These are phyloP conservation scores for Phragmites australis DNA, from an alignment of 176 grass and related monocot genomes.

Conservation along the genomic window DNA sequence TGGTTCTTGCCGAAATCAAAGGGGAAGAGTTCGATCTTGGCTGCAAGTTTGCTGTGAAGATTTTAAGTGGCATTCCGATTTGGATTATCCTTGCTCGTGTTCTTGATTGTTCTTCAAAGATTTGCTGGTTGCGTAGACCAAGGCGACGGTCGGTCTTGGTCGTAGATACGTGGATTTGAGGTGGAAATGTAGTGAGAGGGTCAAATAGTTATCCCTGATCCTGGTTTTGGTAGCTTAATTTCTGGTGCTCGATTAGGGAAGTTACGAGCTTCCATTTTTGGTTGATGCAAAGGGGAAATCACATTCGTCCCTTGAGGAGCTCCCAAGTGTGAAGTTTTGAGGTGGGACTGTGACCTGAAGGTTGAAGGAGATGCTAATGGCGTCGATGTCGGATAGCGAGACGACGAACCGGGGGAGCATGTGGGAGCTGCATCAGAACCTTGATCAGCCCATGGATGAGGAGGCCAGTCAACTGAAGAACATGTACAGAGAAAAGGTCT, in stretches of 20 bases:
- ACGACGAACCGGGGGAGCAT: conserved; percentile 57
- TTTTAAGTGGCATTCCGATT: conserved; percentile 40
- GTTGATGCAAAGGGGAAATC: conserved; percentile 10
- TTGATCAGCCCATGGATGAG: conserved; percentile 93
- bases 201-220: background rate
- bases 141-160: background rate
- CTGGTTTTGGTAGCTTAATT: background rate
- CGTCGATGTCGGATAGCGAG: conserved; percentile 46
- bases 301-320: background rate
- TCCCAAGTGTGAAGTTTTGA: conserved; percentile 22
- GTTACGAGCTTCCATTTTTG: conserved; percentile 1
- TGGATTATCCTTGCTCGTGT: background rate
- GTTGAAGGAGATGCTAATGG: conserved; percentile 52
- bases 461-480: conserved; percentile 57
- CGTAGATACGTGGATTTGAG: conserved; percentile 30
- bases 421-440: conserved; percentile 74
- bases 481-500: conserved; percentile 90
- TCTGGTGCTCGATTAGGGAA: conserved; percentile 2
- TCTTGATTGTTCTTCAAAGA: background rate
- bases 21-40: background rate
- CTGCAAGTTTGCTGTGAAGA: background rate
- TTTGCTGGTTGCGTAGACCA: background rate
- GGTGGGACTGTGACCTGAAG: conserved; percentile 12
- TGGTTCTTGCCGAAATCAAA: conserved; percentile 5
- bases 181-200: conserved; percentile 3